Base-by-base conservation (phyloP, 2,329 filamentous ascomycete species). In the Ascochyta pisi region DNA sequence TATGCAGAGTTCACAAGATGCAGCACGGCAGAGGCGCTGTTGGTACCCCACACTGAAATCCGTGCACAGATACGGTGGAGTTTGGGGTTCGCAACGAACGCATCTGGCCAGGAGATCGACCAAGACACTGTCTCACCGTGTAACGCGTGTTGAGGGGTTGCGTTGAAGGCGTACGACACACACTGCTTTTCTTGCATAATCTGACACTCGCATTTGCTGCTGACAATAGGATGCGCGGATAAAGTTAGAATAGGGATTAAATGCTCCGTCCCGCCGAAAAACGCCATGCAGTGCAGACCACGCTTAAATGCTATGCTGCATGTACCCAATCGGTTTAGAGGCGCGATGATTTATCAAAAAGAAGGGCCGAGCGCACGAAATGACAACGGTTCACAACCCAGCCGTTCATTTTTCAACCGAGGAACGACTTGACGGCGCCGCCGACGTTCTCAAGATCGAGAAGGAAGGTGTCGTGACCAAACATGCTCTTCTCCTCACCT, bases 401-500 rank as follows among this genome's bases (percentile, higher is more conserved):
- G 16, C 33, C 12, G 41, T 23, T 50, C 16, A n/a, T 29, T 39
- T 22, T 34, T 68, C 52, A 94, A 1, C 83, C 84, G 65, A 99
- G 75, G 75, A 99, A 99, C 65, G 84, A 84, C 67, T 86, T 87
- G 42, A 99, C 79, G 45, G 88, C 90, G 0, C 92, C 92, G 4
- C 95, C 95, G 45, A 99, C 91, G 66, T 96, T 90, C 78, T 96
- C 88, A 54, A 98, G 78, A 77, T 99, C 95, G 39, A 99, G 79
- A 69, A 99, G 77, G 74, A 99, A 99, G 0, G 94, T 98, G 73
- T 99, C 95, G 70, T 99, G 95, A 0, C 95, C 95, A 73, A 99
- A 99, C 67, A 96, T 78, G 68, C 92, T 96, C 76, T 95, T 86
- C 78, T 98, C 92, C 78, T 98, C 92, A 31, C 93, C 95, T 45